Evolutionary conservation across 1,284 basidiomycete genomes (phyloP), one percentile per base, ranked within the genome.

Genomic region (Malassezia psittaci): DNA sequence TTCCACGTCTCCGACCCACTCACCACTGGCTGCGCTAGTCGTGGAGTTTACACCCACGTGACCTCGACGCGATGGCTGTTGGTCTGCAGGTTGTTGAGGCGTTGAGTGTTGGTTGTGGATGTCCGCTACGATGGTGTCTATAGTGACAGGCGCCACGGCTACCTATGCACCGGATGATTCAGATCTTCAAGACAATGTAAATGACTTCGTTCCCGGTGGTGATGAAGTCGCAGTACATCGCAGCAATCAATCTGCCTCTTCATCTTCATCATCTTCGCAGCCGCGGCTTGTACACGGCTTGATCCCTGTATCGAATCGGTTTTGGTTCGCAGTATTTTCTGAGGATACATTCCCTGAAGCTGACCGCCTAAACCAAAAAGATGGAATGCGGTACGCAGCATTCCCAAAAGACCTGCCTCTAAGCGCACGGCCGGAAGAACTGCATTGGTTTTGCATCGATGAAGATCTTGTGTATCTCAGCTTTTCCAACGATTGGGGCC

Each of bases 401-500:
- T 56, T 53, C n/a, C 59, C 61, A 21, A 48, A 51, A 32, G 54
- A 60, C 34, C 46, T 64, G 16, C 50, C 56, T 3, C 34, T 15
- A 35, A 54, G 54, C 32, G 61, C 58, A n/a, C 60, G 58, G 11
- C 63, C 64, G 0, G 6, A 33, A 1, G 53, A 57, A 10, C 33
- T 69, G 44, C 66, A 72, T 42, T 72, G 70, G 70, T 65, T 72
- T 62, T 65, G 62, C 57, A 83, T 93, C 77, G 89, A 96, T 77
- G 85, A 91, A 77, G 85, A 90, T 62, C 82, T 96, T 50, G 81
- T 85, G 61, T 98, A 98, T 78, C 82, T 90, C 55, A 87, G 87
- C 35, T 98, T 98, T 81, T 72, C 64, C 43, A 66, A 69, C 45
- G 72, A 74, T 53, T 74, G 72, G 84, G 93, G 93, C 10, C 93